These are phyloP conservation scores for Suhomyces bolitotheri DNA, from an alignment of 1,139 yeast genomes.

Conservation along the genomic window DNA sequence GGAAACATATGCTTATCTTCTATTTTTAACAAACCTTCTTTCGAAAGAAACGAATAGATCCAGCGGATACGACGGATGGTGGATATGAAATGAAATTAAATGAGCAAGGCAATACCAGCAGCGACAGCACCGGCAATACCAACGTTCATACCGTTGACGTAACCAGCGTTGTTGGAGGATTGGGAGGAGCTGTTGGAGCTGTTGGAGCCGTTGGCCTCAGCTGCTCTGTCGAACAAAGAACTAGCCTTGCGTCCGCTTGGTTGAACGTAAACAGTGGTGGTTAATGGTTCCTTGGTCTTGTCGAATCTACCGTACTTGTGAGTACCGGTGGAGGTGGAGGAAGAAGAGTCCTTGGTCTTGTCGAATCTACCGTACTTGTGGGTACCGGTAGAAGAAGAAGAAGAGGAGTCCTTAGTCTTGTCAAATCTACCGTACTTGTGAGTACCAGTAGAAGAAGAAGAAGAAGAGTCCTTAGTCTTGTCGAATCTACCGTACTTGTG, in stretches of 20 bases:
- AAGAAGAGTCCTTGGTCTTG: conserved; percentile 35
- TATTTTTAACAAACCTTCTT: too few species aligned
- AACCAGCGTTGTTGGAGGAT: conserved; percentile 23
- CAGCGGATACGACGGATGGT: conserved; percentile 1
- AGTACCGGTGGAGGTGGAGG: conserved; percentile 38
- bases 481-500: conserved; percentile 51
- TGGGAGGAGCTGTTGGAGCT: conserved; percentile 13
- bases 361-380: conserved; percentile 51
- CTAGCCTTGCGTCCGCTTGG: conserved; percentile 15
- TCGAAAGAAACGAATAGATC: neutral
- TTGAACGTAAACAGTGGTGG: conserved; percentile 24
- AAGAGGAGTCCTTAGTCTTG: conserved; percentile 27
- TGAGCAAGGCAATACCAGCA: conserved; percentile 34
- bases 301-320: conserved; percentile 47
- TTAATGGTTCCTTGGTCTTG: conserved; percentile 30
- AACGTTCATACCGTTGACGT: conserved; percentile 23
- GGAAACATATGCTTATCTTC: conserved; percentile 6
- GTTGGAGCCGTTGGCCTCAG: conserved; percentile 15
- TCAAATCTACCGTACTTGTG: conserved; percentile 47
- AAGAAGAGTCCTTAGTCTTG: conserved; percentile 39
- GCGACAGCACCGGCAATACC: conserved; percentile 41
- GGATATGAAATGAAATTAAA: conserved; percentile 14
- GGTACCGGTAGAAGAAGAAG: conserved; percentile 35
- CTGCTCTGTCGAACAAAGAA: conserved; percentile 13
- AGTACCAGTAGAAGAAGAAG: conserved; percentile 36